A percentile compares a stretch with the other conserved stretches of the same genome.
Conservation (phyloP, 805 yeast genomes). For the Torulaspora microellipsoides region DNA sequence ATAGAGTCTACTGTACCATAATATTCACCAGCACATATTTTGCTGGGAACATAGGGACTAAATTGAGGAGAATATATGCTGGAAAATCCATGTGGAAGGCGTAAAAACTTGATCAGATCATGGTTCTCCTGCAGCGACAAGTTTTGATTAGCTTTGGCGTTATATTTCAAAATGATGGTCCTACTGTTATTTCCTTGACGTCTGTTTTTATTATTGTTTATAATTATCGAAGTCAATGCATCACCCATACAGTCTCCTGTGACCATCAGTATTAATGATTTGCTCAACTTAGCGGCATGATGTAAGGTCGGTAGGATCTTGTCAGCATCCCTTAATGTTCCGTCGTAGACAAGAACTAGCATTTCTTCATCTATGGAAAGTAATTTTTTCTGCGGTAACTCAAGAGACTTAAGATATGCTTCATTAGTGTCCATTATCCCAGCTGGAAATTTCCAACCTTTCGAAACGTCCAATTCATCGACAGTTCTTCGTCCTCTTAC, state of each 20-base stretch:
- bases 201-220: conserved; percentile 30
- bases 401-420: conserved; percentile 28
- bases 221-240: conserved; percentile 29
- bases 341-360: conserved; percentile 29
- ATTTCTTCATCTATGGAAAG: conserved; percentile 20
- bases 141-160: conserved; percentile 15
- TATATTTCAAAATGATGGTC: conserved; percentile 23
- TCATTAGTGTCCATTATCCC: conserved; percentile 29
- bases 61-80: conserved; percentile 30
- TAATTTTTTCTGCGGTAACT: conserved; percentile 24
- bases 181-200: conserved; percentile 20
- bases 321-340: conserved; percentile 25
- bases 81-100: conserved; percentile 25
- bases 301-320: conserved; percentile 28
- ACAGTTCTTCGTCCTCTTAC: conserved; percentile 23
- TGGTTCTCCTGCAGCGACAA: conserved; percentile 24
- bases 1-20: conserved; percentile 30
- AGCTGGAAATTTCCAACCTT: conserved; percentile 31
- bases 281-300: conserved; percentile 21
- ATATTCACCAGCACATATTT: conserved; percentile 26
- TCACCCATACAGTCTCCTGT: conserved; percentile 30
- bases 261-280: conserved; percentile 25
- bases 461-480: conserved; percentile 30
- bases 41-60: conserved; percentile 29
- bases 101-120: conserved; percentile 24